phyloP scores from a whole-genome alignment of 306 rosid species.

The Cucurbita argyrosperma region DNA sequence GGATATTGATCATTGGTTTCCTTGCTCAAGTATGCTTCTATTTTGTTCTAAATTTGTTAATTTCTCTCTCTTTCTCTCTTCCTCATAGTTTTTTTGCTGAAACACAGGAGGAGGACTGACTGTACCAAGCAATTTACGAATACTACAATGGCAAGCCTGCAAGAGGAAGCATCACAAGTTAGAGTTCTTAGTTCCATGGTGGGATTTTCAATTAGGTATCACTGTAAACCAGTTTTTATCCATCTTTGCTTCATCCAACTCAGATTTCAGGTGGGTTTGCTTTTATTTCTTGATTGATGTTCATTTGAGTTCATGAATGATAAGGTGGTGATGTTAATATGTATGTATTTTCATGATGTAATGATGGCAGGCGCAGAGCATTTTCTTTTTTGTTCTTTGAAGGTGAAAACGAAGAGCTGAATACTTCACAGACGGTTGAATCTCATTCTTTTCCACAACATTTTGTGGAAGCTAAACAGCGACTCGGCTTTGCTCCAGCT shows the following conservation, averaged over 20 bases:
- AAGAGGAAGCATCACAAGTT: conserved; percentile 67
- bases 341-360: conserved; percentile 2
- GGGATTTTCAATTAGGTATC: conserved; percentile 90
- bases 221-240: conserved; percentile 86
- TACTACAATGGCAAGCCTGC: conserved; percentile 70
- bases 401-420: conserved; percentile 81
- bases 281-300: neutral
- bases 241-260: conserved; percentile 75
- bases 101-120: conserved; percentile 87
- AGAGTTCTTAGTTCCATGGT: conserved; percentile 91
- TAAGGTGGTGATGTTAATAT: neutral
- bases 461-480: conserved; percentile 53
- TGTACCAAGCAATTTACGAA: conserved; percentile 78
- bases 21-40: conserved; percentile 54
- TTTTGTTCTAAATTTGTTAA: neutral
- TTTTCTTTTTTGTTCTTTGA: conserved; percentile 71
- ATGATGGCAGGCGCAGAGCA: conserved; percentile 61
- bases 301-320: neutral
- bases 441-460: conserved; percentile 90
- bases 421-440: conserved; percentile 64
- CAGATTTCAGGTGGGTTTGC: conserved; percentile 59
- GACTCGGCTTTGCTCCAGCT: conserved; percentile 82
- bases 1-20: conserved; percentile 98
- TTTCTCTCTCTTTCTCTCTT: conserved; percentile 1
- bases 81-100: conserved; percentile 9